phyloP scores from a whole-genome alignment of 192 early-diverging fungal species.

The Dimargaris xerosporica region DNA sequence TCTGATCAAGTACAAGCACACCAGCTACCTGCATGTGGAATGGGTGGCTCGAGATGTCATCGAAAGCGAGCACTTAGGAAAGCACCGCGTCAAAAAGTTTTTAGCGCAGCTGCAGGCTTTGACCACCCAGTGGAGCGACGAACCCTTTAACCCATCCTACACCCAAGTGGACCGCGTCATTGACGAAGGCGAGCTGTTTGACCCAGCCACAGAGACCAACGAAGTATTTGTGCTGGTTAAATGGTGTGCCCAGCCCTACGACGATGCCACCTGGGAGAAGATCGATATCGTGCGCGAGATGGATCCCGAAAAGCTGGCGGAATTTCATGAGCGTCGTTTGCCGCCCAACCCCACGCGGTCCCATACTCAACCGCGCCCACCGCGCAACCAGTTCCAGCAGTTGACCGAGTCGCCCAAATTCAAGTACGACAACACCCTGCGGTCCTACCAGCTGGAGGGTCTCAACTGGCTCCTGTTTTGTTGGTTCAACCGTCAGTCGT shows the following conservation, averaged over 20 bases:
- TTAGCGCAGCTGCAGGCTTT: slow-evolving; percentile 44
- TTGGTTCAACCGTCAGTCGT: slow-evolving; percentile 74
- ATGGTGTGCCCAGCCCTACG: slow-evolving; percentile 57
- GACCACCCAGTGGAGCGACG: slow-evolving; percentile 36
- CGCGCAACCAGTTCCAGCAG: slow-evolving; percentile 33
- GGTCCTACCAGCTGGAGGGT: slow-evolving; percentile 83
- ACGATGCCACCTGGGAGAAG: slow-evolving; percentile 57
- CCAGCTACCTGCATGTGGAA: slow-evolving; percentile 54
- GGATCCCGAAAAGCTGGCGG: slow-evolving; percentile 42
- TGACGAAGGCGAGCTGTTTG: slow-evolving; percentile 60
- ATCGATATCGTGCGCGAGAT: slow-evolving; percentile 38
- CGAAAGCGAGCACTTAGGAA: slow-evolving; percentile 40
- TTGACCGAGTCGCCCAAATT: slow-evolving; percentile 45
- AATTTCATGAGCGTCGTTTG: slow-evolving; percentile 44
- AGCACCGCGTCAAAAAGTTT: slow-evolving; percentile 58
- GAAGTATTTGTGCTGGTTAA: slow-evolving; percentile 59
- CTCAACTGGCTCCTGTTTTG: slow-evolving; percentile 73
- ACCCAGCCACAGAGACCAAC: slow-evolving; percentile 27
- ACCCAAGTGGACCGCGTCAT: slow-evolving; percentile 62
- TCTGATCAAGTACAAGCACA: slow-evolving; percentile 68
- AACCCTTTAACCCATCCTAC: slow-evolving; percentile 36
- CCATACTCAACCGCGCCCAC: slow-evolving; percentile 25
- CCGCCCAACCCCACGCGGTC: slow-evolving; percentile 35
- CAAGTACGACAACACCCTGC: slow-evolving; percentile 44
- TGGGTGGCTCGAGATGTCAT: slow-evolving; percentile 42